Conservation (phyloP, 2,329 filamentous ascomycete genomes). For the Catunica adiposa region DNA sequence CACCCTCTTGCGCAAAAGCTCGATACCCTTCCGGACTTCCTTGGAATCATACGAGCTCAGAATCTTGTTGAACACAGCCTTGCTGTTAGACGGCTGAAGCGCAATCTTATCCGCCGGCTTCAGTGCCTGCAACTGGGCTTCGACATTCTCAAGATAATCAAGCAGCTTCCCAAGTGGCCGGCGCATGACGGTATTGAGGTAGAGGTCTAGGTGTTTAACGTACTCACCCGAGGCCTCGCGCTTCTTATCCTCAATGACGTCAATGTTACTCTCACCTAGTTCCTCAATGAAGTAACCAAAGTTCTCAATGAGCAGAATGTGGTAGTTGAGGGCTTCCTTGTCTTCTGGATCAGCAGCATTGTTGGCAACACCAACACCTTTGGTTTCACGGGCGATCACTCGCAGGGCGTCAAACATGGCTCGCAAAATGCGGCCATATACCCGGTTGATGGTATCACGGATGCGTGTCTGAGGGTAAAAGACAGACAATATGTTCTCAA, state of each 20-base stretch:
- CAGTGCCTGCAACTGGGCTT: slow-evolving; percentile 48
- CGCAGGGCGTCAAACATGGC: slow-evolving; percentile 96
- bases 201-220: slow-evolving; percentile 71
- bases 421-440: slow-evolving; percentile 77
- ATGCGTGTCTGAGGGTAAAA: slow-evolving; percentile 39
- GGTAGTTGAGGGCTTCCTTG: slow-evolving; percentile 92
- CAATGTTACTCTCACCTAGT: slow-evolving; percentile 53
- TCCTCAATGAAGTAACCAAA: slow-evolving; percentile 97
- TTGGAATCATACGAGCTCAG: slow-evolving; percentile 64
- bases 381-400: slow-evolving; percentile 69
- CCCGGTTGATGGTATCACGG: slow-evolving; percentile 63
- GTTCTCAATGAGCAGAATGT: slow-evolving; percentile 94
- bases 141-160: slow-evolving; percentile 80
- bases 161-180: slow-evolving; percentile 78
- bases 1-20: slow-evolving; percentile 73
- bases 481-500: slow-evolving; percentile 66
- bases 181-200: slow-evolving; percentile 75
- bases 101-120: slow-evolving; percentile 50
- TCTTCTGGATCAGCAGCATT: slow-evolving; percentile 52
- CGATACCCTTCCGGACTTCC: slow-evolving; percentile 79
- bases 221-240: slow-evolving; percentile 63
- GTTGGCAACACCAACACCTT: slow-evolving; percentile 28
- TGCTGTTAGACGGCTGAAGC: slow-evolving; percentile 66
- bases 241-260: slow-evolving; percentile 70
- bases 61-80: slow-evolving; percentile 71